Conservation (phyloP, 192 early-diverging fungal genomes). For the Backusella sp. region DNA sequence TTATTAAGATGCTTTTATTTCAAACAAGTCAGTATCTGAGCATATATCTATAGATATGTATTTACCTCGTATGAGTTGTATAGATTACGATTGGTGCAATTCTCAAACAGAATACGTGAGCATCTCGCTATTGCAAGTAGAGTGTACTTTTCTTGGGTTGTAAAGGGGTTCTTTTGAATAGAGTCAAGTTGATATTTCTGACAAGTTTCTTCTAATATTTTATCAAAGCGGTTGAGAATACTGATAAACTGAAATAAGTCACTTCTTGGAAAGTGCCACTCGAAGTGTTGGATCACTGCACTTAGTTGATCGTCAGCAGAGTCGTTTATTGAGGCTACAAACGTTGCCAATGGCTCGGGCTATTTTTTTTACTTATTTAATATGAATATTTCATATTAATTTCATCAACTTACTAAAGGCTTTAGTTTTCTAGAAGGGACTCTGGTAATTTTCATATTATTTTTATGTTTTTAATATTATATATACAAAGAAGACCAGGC, state of each 20-base stretch:
- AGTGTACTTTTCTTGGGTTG: constrained; percentile 47
- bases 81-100: constrained; percentile 90
- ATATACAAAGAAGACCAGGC: background rate
- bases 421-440: constrained; percentile 58
- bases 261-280: constrained; percentile 82
- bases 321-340: constrained; percentile 48
- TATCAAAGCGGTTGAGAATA: constrained; percentile 92
- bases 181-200: constrained; percentile 61
- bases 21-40: background rate
- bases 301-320: constrained; percentile 55
- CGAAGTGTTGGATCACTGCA: constrained; percentile 46
- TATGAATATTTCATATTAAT: constrained; percentile 5
- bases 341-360: constrained; percentile 49
- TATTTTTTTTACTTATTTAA: constrained; percentile 27
- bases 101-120: constrained; percentile 83
- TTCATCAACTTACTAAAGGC: constrained; percentile 46
- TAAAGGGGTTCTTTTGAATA: constrained; percentile 62
- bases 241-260: constrained; percentile 94
- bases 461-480: background rate
- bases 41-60: background rate
- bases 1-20: constrained; percentile 67
- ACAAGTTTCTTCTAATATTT: constrained; percentile 66
- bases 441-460: constrained; percentile 56
- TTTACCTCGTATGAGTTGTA: constrained; percentile 91
- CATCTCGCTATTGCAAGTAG: constrained; percentile 70